Conservation (phyloP, 1,139 yeast genomes). For the Schizosaccharomyces versatilis region DNA sequence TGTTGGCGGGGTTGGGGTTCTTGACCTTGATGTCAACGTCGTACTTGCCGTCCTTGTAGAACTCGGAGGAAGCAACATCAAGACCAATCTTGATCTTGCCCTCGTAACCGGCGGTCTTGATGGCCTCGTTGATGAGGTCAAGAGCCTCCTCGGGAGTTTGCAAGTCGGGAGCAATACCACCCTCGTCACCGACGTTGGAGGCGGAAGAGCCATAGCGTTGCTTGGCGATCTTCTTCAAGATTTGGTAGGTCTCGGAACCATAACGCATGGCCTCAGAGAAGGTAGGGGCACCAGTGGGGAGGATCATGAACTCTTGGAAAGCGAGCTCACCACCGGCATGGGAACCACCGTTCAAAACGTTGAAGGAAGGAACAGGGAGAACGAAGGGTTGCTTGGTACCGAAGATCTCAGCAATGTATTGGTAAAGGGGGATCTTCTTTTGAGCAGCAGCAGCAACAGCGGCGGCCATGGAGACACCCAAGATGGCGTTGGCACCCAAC, state of each 20-base stretch:
- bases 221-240: conserved; percentile 73
- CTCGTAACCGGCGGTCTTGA: conserved; percentile 77
- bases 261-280: conserved; percentile 87
- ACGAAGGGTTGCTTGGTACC: conserved; percentile 34
- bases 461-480: conserved; percentile 82
- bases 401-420: conserved; percentile 57
- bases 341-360: conserved; percentile 94
- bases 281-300: conserved; percentile 66
- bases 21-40: conserved; percentile 96
- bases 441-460: conserved; percentile 92
- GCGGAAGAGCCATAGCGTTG: conserved; percentile 88
- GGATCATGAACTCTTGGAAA: conserved; percentile 97
- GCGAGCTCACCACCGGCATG: conserved; percentile 98
- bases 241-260: conserved; percentile 92
- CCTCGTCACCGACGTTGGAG: conserved; percentile 98
- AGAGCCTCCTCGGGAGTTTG: conserved; percentile 84
- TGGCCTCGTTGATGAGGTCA: conserved; percentile 71
- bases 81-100: conserved; percentile 77
- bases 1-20: conserved; percentile 64
- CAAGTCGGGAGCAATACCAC: conserved; percentile 97
- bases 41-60: conserved; percentile 85
- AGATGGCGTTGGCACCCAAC: conserved; percentile 87
- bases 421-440: conserved; percentile 62
- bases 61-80: conserved; percentile 92
- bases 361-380: conserved; percentile 27